phyloP scores from a whole-genome alignment of 2,329 filamentous ascomycete species.

The Pestalotiopsis sp. region DNA sequence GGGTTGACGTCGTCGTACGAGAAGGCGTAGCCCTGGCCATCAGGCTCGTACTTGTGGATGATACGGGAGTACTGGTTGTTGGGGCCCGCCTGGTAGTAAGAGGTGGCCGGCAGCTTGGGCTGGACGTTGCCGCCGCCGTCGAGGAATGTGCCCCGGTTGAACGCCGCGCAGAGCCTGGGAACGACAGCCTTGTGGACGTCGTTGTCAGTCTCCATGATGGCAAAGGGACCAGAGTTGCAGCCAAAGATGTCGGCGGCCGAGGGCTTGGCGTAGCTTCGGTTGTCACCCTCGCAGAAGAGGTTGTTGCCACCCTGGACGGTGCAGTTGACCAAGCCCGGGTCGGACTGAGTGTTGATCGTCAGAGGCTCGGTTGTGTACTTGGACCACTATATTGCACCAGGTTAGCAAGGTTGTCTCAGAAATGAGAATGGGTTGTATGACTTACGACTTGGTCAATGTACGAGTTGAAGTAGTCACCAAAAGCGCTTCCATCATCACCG shows the following conservation, averaged over 20 bases:
- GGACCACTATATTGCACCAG: slow-evolving; percentile 29
- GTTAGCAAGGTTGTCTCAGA: not conserved
- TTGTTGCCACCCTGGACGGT: slow-evolving; percentile 30
- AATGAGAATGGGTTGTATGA: not conserved
- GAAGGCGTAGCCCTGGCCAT: slow-evolving; percentile 64
- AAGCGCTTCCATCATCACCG: slow-evolving; percentile 32
- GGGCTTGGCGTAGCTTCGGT: slow-evolving; percentile 40
- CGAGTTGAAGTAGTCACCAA: slow-evolving; percentile 41
- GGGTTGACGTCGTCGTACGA: slow-evolving; percentile 69
- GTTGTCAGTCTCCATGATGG: slow-evolving; percentile 36
- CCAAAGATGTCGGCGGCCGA: slow-evolving; percentile 47
- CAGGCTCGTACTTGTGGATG: slow-evolving; percentile 59
- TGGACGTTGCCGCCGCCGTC: slow-evolving; percentile 46
- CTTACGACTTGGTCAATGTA: slow-evolving; percentile 44
- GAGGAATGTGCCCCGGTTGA: slow-evolving; percentile 46
- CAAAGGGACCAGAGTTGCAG: slow-evolving; percentile 50
- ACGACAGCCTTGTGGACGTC: slow-evolving; percentile 42
- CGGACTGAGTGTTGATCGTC: slow-evolving; percentile 42
- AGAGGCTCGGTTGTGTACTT: slow-evolving; percentile 38
- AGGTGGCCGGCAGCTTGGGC: slow-evolving; percentile 35
- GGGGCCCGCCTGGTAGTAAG: slow-evolving; percentile 45
- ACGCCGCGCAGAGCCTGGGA: slow-evolving; percentile 51
- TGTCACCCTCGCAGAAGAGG: slow-evolving; percentile 43
- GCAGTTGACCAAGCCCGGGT: slow-evolving; percentile 40
- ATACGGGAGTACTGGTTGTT: slow-evolving; percentile 60